phyloP scores from a whole-genome alignment of 345 rosid species.

The Populus ilicifolia region DNA sequence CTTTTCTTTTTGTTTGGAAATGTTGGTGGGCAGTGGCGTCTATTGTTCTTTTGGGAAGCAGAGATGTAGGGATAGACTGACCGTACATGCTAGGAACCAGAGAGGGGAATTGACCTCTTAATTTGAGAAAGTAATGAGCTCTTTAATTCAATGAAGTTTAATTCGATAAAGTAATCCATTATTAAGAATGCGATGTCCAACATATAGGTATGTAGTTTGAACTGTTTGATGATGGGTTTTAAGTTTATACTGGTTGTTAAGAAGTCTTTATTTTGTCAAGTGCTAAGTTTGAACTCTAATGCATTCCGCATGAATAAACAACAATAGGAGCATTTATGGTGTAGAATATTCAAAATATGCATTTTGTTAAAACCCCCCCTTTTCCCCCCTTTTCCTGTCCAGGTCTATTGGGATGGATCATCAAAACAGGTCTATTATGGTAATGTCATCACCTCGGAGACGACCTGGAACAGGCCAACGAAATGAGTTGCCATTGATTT shows the following conservation, averaged over 20 bases:
- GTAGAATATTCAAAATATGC: neutral
- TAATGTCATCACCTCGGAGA: constrained; percentile 49
- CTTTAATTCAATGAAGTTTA: neutral
- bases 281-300: neutral
- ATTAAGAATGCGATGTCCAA: neutral
- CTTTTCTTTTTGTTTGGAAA: too few relatives aligned
- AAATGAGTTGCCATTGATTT: constrained; percentile 12
- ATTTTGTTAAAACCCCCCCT: too few relatives aligned
- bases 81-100: too few relatives aligned
- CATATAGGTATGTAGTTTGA: too few relatives aligned
- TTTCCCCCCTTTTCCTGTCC: neutral
- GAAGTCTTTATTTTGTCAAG: too few relatives aligned
- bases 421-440: constrained; percentile 64
- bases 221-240: too few relatives aligned
- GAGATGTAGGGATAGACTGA: too few relatives aligned
- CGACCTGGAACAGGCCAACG: constrained; percentile 58
- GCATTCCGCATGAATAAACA: neutral
- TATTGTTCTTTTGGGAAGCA: too few relatives aligned
- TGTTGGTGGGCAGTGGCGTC: too few relatives aligned
- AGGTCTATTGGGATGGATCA: constrained; percentile 61
- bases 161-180: neutral
- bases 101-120: neutral
- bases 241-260: too few relatives aligned
- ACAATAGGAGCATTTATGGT: too few relatives aligned
- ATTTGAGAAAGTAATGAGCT: neutral